A percentile compares a stretch with the other conserved stretches of the same genome.
phyloP scores from a whole-genome alignment of 2,329 filamentous ascomycete species.

The Lizonia empirigonia region DNA sequence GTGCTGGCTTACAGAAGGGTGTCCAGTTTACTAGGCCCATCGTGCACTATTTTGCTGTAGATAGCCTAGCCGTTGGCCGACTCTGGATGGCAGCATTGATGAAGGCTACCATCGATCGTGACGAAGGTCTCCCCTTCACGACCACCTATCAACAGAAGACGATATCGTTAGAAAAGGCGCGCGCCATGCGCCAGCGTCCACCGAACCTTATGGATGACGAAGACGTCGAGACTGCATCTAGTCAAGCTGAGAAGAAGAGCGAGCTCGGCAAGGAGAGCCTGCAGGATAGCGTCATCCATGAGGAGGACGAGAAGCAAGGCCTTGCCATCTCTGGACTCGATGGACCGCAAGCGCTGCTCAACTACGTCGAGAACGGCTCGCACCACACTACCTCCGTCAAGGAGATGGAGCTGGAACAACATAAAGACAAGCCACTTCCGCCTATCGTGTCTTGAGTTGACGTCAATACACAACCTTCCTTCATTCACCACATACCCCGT shows the following conservation, averaged over 20 bases:
- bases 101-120: conserved; percentile 98
- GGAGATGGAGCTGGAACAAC: conserved; percentile 7
- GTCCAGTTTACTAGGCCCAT: conserved; percentile 98
- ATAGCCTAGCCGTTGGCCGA: conserved; percentile 83
- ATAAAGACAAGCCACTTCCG: conserved; percentile 15
- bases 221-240: conserved; percentile 41
- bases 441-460: conserved; percentile 4
- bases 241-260: conserved; percentile 36
- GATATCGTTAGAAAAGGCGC: conserved; percentile 87
- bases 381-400: conserved; percentile 10
- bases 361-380: conserved; percentile 37
- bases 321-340: conserved; percentile 47
- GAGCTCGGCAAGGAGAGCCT: conserved; percentile 44
- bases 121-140: conserved; percentile 75
- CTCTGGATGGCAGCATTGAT: conserved; percentile 98
- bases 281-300: conserved; percentile 44
- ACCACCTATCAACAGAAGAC: conserved; percentile 98
- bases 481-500: conserved; percentile 14
- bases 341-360: conserved; percentile 43
- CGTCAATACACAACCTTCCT: background rate
- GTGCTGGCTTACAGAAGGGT: conserved; percentile 82
- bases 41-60: conserved; percentile 96
- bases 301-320: conserved; percentile 47
- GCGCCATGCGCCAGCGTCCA: conserved; percentile 84
- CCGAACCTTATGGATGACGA: conserved; percentile 77